Evolutionary conservation across 331 rosid genomes (phyloP).

Genomic region (Stylosanthes scabra): DNA sequence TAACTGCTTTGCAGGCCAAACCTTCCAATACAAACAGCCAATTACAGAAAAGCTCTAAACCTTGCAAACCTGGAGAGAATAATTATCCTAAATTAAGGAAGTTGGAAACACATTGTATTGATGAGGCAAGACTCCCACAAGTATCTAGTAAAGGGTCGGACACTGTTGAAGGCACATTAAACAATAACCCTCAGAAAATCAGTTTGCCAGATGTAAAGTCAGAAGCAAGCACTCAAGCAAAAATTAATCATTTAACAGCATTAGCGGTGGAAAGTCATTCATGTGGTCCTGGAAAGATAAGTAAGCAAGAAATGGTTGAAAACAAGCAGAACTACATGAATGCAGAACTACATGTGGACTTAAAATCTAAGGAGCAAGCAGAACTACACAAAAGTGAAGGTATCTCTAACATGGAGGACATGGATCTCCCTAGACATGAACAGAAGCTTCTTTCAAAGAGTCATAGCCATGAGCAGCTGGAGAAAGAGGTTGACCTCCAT

Average conservation of each 20-base stretch:
- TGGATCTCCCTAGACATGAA: slow-evolving; percentile 35
- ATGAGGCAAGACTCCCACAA: slow-evolving; percentile 44
- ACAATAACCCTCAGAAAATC: slow-evolving; percentile 29
- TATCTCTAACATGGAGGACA: slow-evolving; percentile 39
- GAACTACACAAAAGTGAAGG: slow-evolving; percentile 41
- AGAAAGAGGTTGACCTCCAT: slow-evolving; percentile 38
- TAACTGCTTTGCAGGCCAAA: slow-evolving; percentile 58
- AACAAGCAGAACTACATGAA: slow-evolving; percentile 16
- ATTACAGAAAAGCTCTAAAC: slow-evolving; percentile 47
- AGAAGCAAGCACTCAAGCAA: slow-evolving; percentile 43
- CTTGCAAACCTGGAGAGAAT: slow-evolving; percentile 44
- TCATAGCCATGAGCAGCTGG: slow-evolving; percentile 35
- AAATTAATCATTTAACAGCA: slow-evolving; percentile 37
- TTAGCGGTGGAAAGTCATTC: slow-evolving; percentile 30
- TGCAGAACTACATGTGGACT: not conserved
- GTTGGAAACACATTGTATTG: slow-evolving; percentile 42
- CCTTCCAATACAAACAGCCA: slow-evolving; percentile 49
- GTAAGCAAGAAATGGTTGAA: slow-evolving; percentile 32
- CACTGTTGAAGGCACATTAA: slow-evolving; percentile 35
- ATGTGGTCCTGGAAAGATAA: slow-evolving; percentile 32
- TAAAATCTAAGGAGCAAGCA: slow-evolving; percentile 31
- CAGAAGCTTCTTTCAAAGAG: slow-evolving; percentile 30
- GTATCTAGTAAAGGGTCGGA: slow-evolving; percentile 39
- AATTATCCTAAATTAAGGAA: slow-evolving; percentile 48
- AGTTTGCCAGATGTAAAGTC: slow-evolving; percentile 36